Evolutionary conservation across 1,284 basidiomycete genomes (phyloP), one percentile per base, ranked within the genome.

Genomic region (Moniliophthora roreri): DNA sequence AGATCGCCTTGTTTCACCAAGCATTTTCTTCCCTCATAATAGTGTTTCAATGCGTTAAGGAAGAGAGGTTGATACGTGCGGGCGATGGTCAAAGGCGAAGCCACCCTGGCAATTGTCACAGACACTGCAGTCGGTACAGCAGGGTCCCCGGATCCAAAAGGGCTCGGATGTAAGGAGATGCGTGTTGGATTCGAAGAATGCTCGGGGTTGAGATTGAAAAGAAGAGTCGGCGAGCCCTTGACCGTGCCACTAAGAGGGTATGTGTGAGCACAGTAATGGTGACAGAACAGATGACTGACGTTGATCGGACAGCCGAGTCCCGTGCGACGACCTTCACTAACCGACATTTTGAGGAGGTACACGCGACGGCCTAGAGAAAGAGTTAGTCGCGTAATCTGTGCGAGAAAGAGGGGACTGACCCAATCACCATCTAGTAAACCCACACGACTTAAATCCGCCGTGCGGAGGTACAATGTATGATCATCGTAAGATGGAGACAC

Each of bases 391-490:
- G 55, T 52, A 50, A n/a, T 11, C 36, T 23, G 26, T 8, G 11
- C 20, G 37, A 49, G 24, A 9, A 20, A 53, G 16, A 28, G 38
- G 44, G 50, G 7, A 65, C 86, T 61, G 62, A 92, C 93, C 94
- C 94, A 96, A 67, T 97, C 93, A 32, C 91, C 91, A 60, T 86
- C 85, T 58, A 95, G 82, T 3, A 91, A 71, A 0, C 93, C 94
- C 24, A 93, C 70, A 46, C 78, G 76, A 10, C 84, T 84, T 15
- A 98, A 75, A 50, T 91, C 87, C 16, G 74, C 66, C 2, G 85
- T 82, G 20, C 78, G 74, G 23, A 87, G 59, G 60, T 82, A 87
- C 0, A 89, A 58, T 1, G 80, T 78, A 42, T 66, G 71, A 49
- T 81, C 72, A 54, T 84, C 80, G 11, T 72, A 62, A n/a, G 60